Base-by-base conservation (phyloP, 2,329 filamentous ascomycete species). In the Penicillium polonicum region DNA sequence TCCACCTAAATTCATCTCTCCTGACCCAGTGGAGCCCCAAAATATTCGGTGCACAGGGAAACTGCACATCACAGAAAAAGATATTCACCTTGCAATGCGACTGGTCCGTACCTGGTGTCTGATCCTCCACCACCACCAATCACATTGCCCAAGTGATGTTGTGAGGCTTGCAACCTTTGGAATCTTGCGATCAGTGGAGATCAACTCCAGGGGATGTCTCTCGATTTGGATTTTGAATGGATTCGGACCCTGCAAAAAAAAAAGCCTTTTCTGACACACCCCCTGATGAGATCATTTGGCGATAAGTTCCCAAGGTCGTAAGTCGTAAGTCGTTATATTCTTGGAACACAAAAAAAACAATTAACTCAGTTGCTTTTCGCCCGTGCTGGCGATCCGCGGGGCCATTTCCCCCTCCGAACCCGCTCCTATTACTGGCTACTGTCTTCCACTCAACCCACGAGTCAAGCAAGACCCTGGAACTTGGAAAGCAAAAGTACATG, bases 361-460 rank as follows among this genome's bases (percentile, higher is more conserved):
- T 27, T 33, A 19, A 31, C 21, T 31, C 17, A 13, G 52, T 41
- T 19, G 5, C 15, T 43, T 13, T 29, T n/a, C 21, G 12, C 27
- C 54, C 54, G 48, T 56, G 41, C 48, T 56, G 48, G 15, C 49
- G 55, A 57, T 57, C 55, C 25, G 21, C 43, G 55, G 55, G 42
- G 49, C 55, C 43, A 23, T 48, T 29, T 51, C 27, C 13, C 23
- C 35, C 15, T 21, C 49, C 35, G 35, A 48, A n/a, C 36, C 52
- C 35, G 6, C 39, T 31, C 33, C 33, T n/a, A 4, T 41, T 19
- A 38, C 39, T 56, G 53, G 39, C 10, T 46, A 44, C 33, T 38
- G 15, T 23, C 23, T 29, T 25, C 21, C 38, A 33, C 49, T 27
- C 17, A 33, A 21, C 21, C 31, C 31, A 51, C 21, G 12, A 27